phyloP scores from a whole-genome alignment of 495 filamentous ascomycete species.

The Penicillium parvum region DNA sequence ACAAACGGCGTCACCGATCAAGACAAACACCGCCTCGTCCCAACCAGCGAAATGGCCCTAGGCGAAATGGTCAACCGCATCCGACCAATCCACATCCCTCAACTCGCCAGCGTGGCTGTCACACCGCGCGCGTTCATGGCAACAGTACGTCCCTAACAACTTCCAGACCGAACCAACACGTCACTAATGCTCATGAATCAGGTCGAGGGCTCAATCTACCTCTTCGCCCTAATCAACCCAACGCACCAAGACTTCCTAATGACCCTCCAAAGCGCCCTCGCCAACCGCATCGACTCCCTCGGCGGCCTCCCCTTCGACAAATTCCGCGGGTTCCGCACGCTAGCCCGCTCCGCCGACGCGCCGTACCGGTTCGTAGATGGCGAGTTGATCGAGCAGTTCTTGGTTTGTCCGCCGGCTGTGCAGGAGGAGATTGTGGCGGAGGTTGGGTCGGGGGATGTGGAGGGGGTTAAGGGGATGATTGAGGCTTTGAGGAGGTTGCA shows the following conservation, averaged over 20 bases:
- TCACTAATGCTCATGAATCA: constrained; percentile 29
- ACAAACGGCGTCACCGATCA: constrained; percentile 65
- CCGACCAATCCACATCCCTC: constrained; percentile 50
- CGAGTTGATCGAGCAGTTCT: constrained; percentile 81
- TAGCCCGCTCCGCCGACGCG: constrained; percentile 63
- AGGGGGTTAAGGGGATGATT: constrained; percentile 66
- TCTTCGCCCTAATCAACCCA: constrained; percentile 72
- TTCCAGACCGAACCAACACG: background rate
- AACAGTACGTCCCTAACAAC: constrained; percentile 59
- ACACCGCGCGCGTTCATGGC: constrained; percentile 82
- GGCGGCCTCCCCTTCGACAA: constrained; percentile 69
- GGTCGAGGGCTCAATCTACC: constrained; percentile 89
- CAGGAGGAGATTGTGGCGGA: constrained; percentile 62
- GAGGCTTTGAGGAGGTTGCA: constrained; percentile 72
- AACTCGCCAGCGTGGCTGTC: constrained; percentile 60
- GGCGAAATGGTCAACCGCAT: constrained; percentile 94
- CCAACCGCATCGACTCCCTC: constrained; percentile 57
- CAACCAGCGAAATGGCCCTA: constrained; percentile 75
- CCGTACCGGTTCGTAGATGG: constrained; percentile 90
- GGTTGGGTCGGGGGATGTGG: constrained; percentile 56
- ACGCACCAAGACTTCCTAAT: constrained; percentile 74
- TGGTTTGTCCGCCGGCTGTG: constrained; percentile 58
- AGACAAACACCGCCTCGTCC: constrained; percentile 63
- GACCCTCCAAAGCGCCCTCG: constrained; percentile 69
- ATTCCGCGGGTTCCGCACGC: constrained; percentile 74